Conservation (phyloP, 257 asterid genomes). For the Nemophila menziesii region DNA sequence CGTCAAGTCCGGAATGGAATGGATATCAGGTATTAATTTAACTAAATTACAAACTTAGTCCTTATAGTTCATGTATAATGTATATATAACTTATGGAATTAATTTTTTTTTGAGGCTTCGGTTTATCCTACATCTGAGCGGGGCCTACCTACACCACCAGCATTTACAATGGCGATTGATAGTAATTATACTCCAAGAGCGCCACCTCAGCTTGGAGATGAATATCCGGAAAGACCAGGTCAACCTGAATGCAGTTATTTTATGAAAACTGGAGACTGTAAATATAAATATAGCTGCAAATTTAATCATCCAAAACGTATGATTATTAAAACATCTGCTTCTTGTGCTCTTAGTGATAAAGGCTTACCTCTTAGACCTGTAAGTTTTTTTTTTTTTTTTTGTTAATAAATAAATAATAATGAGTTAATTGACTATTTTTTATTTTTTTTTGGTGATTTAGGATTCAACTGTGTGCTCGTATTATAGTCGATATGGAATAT, state of each 20-base stretch:
- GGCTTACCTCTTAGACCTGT: slow-evolving; percentile 98
- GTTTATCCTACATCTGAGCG: slow-evolving; percentile 55
- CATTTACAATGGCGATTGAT: slow-evolving; percentile 52
- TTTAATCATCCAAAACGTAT: slow-evolving; percentile 75
- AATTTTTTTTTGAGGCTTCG: slow-evolving; percentile 33
- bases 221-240: slow-evolving; percentile 82
- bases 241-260: slow-evolving; percentile 84
- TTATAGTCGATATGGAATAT: slow-evolving; percentile 72
- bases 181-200: slow-evolving; percentile 34
- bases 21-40: slow-evolving; percentile 50
- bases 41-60: not conserved
- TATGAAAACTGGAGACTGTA: slow-evolving; percentile 85
- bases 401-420: no score
- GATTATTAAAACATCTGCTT: slow-evolving; percentile 22
- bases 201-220: slow-evolving; percentile 36
- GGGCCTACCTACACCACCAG: slow-evolving; percentile 87
- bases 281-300: slow-evolving; percentile 69
- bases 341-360: slow-evolving; percentile 54
- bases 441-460: slow-evolving; percentile 23
- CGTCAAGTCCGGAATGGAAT: slow-evolving; percentile 59
- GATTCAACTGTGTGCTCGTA: slow-evolving; percentile 70
- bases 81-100: no score
- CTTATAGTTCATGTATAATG: not conserved
- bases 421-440: not conserved
- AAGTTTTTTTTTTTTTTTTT: slow-evolving; percentile 19